Base-by-base conservation (phyloP, 164 flowering plant species). In the Macadamia tetraphylla region DNA sequence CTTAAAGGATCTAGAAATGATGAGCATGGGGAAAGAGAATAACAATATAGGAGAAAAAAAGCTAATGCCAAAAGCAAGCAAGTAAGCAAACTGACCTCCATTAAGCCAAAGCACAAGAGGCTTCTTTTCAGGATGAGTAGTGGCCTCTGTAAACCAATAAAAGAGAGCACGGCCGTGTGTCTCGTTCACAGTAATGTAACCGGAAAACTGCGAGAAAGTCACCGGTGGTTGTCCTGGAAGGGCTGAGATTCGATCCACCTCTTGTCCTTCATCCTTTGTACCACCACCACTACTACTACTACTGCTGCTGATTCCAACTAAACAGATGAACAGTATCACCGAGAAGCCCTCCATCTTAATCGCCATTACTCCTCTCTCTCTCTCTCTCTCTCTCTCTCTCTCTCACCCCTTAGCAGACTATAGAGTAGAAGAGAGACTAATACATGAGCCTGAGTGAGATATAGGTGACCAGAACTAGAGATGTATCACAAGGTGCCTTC, bases 41-140 rank as follows among this genome's bases (percentile, higher is more conserved):
- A 35, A 58, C 9, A n/a, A 9, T 11, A 29, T 18, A 12, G 6
- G 10, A 49, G 17, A 10, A 29, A 59, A 23, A 23, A 23, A 35
- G 15, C 29, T 9, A 14, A 29, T 46, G 4, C 6, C 17, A 29
- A 29, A 44, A 29, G 32, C 31, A 29, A 3, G 23, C 23, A 49
- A 55, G 48, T 9, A 43, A 46, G 51, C 13, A 53, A 44, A 70
- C 84, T 81, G 29, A 87, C 97, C 97, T 88, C 97, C 97, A 76
- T 86, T 91, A 76, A 91, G 93, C 97, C 97, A 91, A 72, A 91
- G 90, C 70, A 91, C 86, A 55, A 91, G 88, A 42, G 97, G 97
- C 65, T 84, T 91, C 6, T 63, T 78, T 32, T 78, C 58, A 0
- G 92, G 76, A 65, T 58, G 11, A 29, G 58, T 9, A 9, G 72